A percentile compares a stretch with the other conserved stretches of the same genome.
Conservation (phyloP, 345 rosid species). For the Microcos paniculata region DNA sequence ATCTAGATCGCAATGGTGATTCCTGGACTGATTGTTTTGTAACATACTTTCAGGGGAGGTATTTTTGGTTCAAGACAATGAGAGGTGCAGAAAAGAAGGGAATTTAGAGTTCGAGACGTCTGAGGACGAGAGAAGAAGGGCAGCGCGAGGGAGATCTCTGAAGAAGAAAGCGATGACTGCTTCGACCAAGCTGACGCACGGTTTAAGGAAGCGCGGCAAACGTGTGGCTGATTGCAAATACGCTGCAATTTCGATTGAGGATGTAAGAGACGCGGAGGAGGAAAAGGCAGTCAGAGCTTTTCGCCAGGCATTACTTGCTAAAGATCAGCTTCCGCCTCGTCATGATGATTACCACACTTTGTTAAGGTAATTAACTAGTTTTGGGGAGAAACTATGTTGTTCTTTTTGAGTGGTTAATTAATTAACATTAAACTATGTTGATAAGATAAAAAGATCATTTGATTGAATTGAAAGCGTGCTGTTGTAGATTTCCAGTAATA, state of each 20-base stretch:
- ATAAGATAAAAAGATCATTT: not conserved
- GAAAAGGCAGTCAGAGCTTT: slow-evolving; percentile 67
- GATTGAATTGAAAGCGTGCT: not conserved
- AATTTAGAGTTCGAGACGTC: slow-evolving; percentile 50
- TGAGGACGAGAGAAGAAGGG: slow-evolving; percentile 64
- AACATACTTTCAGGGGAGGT: slow-evolving; percentile 39
- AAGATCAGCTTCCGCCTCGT: slow-evolving; percentile 63
- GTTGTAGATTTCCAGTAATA: not conserved
- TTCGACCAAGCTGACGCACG: slow-evolving; percentile 63
- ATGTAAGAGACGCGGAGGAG: slow-evolving; percentile 78
- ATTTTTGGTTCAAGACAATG: slow-evolving; percentile 39
- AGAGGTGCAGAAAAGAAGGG: slow-evolving; percentile 28
- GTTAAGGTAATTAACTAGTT: slow-evolving; percentile 53
- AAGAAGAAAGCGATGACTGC: slow-evolving; percentile 85
- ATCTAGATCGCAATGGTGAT: not conserved
- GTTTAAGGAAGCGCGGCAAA: slow-evolving; percentile 66
- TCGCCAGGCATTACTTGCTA: slow-evolving; percentile 59
- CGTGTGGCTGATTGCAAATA: slow-evolving; percentile 59
- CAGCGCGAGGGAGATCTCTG: slow-evolving; percentile 46
- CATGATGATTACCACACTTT: slow-evolving; percentile 93
- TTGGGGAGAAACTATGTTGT: not conserved
- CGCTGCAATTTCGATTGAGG: slow-evolving; percentile 58
- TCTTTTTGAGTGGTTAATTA: not conserved
- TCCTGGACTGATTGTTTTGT: not conserved
- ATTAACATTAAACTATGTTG: not conserved